These are phyloP conservation scores for Inonotus hispidus DNA, from an alignment of 1,284 basidiomycete species.

Conservation along the genomic window DNA sequence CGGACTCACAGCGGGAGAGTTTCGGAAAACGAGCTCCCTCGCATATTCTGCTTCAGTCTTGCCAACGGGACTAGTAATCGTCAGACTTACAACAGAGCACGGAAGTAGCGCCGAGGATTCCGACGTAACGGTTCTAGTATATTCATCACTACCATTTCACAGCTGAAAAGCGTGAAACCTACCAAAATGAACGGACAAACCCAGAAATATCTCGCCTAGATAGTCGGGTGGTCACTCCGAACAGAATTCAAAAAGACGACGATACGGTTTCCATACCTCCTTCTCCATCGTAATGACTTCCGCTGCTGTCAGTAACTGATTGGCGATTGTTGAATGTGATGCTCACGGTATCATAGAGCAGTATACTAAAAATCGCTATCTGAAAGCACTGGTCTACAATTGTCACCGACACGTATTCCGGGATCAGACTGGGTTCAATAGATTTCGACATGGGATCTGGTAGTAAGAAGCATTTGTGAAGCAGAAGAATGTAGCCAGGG, in stretches of 20 bases:
- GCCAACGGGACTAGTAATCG: neutral
- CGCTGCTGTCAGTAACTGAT: neutral
- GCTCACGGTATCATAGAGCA: constrained; percentile 3
- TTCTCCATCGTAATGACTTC: constrained; percentile 1
- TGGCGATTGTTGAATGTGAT: neutral
- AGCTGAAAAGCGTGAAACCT: too few relatives aligned
- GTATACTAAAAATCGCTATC: neutral
- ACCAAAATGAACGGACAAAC: neutral
- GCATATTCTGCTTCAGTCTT: neutral
- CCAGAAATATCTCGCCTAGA: constrained; percentile 8
- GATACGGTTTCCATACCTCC: neutral
- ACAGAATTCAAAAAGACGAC: neutral
- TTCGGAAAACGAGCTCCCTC: neutral
- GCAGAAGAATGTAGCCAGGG: neutral
- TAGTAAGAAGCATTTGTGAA: neutral
- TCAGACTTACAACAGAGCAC: neutral
- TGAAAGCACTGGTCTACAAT: neutral
- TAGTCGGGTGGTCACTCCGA: neutral
- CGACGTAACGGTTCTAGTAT: too few relatives aligned
- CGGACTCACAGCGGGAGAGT: neutral
- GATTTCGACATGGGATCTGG: neutral
- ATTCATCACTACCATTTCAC: too few relatives aligned
- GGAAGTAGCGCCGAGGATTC: neutral
- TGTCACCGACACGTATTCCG: neutral
- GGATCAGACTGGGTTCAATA: neutral